Evolutionary conservation across 345 rosid species (phyloP).

Genomic region (Orychophragmus violaceus): DNA sequence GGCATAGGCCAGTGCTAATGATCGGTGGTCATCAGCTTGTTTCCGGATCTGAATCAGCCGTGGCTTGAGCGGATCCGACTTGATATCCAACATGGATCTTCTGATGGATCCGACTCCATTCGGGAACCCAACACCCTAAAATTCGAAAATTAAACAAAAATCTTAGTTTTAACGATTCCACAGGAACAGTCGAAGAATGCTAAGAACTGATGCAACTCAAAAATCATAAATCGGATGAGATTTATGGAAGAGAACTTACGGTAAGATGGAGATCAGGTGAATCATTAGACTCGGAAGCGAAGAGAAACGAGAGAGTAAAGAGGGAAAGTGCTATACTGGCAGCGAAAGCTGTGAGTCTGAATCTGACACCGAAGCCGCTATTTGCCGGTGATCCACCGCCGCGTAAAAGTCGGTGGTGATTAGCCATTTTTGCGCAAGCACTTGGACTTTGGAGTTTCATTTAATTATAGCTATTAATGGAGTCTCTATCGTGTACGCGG

Average conservation of each 20-base stretch:
- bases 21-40: conserved; percentile 91
- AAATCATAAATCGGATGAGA: not conserved
- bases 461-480: conserved; percentile 7
- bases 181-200: not conserved
- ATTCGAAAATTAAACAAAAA: not conserved
- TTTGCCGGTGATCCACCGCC: conserved; percentile 31
- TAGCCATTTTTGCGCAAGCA: conserved; percentile 41
- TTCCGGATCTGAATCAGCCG: conserved; percentile 83
- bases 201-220: not conserved
- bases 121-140: conserved; percentile 39
- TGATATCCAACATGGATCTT: conserved; percentile 72
- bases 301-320: conserved; percentile 46
- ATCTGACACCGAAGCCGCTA: conserved; percentile 21
- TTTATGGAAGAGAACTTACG: conserved; percentile 34
- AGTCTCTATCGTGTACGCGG: not conserved
- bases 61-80: conserved; percentile 92
- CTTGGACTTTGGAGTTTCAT: not conserved
- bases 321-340: conserved; percentile 37
- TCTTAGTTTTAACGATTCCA: not conserved
- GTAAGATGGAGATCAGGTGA: conserved; percentile 40
- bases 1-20: conserved; percentile 71
- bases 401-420: conserved; percentile 36
- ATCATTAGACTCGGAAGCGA: conserved; percentile 40
- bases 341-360: conserved; percentile 44
- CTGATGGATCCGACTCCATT: conserved; percentile 51